Evolutionary conservation across 2,329 filamentous ascomycete genomes (phyloP), one percentile per base, ranked within the genome.

Genomic region (Mycocentrospora acerina): DNA sequence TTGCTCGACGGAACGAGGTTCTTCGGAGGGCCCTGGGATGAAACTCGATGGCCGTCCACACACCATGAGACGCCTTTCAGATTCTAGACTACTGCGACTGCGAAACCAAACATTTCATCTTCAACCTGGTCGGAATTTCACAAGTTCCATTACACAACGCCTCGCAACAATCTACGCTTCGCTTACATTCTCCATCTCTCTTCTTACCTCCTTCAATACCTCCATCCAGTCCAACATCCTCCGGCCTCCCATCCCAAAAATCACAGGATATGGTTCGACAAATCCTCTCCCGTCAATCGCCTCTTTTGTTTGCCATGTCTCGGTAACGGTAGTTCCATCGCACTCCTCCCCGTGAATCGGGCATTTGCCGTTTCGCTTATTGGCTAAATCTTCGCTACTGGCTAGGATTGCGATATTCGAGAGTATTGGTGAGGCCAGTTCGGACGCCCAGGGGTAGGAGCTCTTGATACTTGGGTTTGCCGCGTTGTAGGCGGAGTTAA

Each of bases 201-300:
- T 22, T 22, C 19, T 6, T 9, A 9, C 19, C 19, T 9, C 19
- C 19, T 22, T 13, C 35, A 48, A 15, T 24, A 64, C 13, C 35
- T 9, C 32, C 11, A 12, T 13, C 60, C 59, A 64, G 33, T 64
- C 55, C 2, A 62, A 35, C 48, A 62, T 59, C 3, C 37, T 24
- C 29, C 55, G 40, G 1, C 37, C 53, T 4, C 35, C 45, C 2
- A 14, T 29, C 10, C 38, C 30, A 19, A 36, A 9, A 3, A 57
- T 28, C 25, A 48, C 22, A 2, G 60, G 57, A 16, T 53, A 48
- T 11, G 33, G 12, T 1, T 55, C 54, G n/a, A 24, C 32, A 26
- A 62, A 59, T 0, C 54, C 57, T 0, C n/a, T 16, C 0, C 13
- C 25, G 14, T 28, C 11, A 6, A 27, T 25, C 6, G 18, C 29